A percentile compares a stretch with the other conserved stretches of the same genome.
These are phyloP conservation scores for Cordyceps militaris DNA, from an alignment of 2,329 filamentous ascomycete genomes.

Conservation along the genomic window DNA sequence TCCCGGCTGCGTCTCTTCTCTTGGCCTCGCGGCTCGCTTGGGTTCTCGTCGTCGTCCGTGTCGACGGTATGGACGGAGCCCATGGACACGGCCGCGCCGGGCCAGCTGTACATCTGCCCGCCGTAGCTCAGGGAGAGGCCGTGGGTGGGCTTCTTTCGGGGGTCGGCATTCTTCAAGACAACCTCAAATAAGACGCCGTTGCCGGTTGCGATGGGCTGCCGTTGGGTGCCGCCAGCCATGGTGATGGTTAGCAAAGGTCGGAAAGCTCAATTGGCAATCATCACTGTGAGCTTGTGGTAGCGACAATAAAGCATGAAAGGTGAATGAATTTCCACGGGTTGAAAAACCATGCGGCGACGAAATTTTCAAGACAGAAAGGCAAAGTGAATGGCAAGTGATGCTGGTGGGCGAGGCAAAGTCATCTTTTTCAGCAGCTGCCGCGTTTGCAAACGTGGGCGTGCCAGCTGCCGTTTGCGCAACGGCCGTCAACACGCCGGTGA, in stretches of 20 bases:
- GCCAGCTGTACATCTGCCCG: constrained; percentile 1
- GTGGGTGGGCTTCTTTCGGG: not conserved
- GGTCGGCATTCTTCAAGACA: constrained; percentile 1
- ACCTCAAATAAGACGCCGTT: constrained; percentile 6
- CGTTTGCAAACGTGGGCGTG: not conserved
- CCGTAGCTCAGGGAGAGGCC: not conserved
- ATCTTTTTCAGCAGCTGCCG: not conserved
- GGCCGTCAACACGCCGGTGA: not conserved
- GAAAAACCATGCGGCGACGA: not conserved
- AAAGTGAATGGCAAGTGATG: constrained; percentile 7
- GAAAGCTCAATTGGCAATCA: constrained; percentile 8
- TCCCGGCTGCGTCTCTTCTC: not conserved
- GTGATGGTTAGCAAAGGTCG: not conserved
- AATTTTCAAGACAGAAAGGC: not conserved
- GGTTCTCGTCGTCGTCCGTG: constrained; percentile 8
- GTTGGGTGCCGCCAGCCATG: constrained; percentile 5
- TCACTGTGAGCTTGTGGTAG: not conserved
- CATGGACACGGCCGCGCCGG: not conserved
- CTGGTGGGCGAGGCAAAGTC: not conserved
- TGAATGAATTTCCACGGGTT: not conserved
- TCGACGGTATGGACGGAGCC: constrained; percentile 10
- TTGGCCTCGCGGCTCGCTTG: not conserved
- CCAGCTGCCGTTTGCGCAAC: constrained; percentile 1
- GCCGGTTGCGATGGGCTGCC: not conserved
- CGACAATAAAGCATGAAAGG: not conserved